Base-by-base conservation (phyloP, 129 eudicot genomes). In the Scalesia atractyloides region DNA sequence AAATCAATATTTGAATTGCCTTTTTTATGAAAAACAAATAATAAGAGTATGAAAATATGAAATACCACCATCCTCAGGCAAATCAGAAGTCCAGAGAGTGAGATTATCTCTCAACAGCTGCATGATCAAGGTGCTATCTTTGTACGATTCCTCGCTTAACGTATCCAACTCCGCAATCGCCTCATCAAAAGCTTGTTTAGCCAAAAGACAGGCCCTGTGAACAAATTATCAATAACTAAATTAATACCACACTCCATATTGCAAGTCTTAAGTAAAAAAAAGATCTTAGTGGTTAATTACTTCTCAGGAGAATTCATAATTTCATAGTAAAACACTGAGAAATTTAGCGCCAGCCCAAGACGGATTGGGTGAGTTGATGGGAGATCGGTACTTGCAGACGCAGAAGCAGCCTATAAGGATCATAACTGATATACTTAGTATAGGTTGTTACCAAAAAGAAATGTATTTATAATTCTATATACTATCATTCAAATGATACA, bases 301-400 rank as follows among this genome's bases (percentile, higher is more conserved):
- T 96, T 86, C 61, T 95, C 99, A 11, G 99, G 96, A 59, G 97
- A 95, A 70, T 95, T 95, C 97, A 90, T 86, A 37, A 95, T 95
- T 78, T 91, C 97, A 76, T 95, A 95, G 80, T 95, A 91, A 85
- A 95, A 95, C 56, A 90, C 99, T 24, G 99, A 95, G 90, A 90
- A 95, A 86, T 90, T 95, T 68, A 95, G 85, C 68, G 99, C 99
- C 66, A 95, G 90, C 30, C 99, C 99, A 72, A 95, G 97, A 74
- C 97, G 99, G 37, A 95, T 95, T 33, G 99, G 99, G 75, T 95
- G 99, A 71, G 99, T 95, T 50, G 99, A 95, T 64, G 96, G 96
- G 67, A 95, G 97, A 62, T 95, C 99, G 52, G 86, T 86, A 52
- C 66, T 91, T 48, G 97, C 97, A 62, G 91, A 85, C 56, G 89